A percentile compares a stretch with the other conserved stretches of the same genome.
phyloP scores from a whole-genome alignment of 2,329 filamentous ascomycete species.

The Fonsecaea erecta region DNA sequence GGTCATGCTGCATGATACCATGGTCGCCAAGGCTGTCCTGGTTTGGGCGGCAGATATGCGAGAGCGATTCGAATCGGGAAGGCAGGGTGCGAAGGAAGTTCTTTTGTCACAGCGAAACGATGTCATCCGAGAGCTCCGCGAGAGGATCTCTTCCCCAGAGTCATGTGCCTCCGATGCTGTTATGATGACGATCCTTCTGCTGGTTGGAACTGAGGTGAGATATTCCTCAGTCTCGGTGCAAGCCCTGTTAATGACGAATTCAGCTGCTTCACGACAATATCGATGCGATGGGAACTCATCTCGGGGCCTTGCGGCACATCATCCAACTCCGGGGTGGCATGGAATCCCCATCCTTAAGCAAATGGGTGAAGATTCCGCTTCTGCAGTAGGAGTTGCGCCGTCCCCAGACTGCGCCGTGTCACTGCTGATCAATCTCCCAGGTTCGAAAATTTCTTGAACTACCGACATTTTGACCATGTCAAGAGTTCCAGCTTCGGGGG shows the following conservation, averaged over 20 bases:
- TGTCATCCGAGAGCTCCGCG: conserved; percentile 18
- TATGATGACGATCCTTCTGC: conserved; percentile 16
- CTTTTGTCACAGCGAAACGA: conserved; percentile 11
- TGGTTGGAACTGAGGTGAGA: conserved; percentile 15
- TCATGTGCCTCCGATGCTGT: conserved; percentile 14
- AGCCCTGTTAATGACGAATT: not conserved
- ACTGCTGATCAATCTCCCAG: conserved; percentile 14
- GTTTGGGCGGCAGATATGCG: conserved; percentile 15
- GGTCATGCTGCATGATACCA: conserved; percentile 8
- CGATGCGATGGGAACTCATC: conserved; percentile 14
- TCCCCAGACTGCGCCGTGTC: not conserved
- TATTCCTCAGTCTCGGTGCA: not conserved
- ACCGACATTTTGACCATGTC: conserved; percentile 14
- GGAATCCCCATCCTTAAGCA: not conserved
- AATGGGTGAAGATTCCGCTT: conserved; percentile 17
- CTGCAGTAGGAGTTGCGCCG: conserved; percentile 8
- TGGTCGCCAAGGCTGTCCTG: conserved; percentile 16
- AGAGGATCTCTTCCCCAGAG: conserved; percentile 13
- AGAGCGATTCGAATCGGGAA: not conserved
- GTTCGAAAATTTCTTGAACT: conserved; percentile 18
- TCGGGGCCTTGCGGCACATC: conserved; percentile 17
- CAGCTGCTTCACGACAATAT: conserved; percentile 19
- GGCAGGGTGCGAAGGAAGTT: not conserved
- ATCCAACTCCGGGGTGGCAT: conserved; percentile 14
- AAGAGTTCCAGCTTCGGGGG: not conserved